Percentiles rank a stretch among this genome's conserved stretches.
phyloP scores from a whole-genome alignment of 1,284 basidiomycete species.

The Ganoderma lucidum region DNA sequence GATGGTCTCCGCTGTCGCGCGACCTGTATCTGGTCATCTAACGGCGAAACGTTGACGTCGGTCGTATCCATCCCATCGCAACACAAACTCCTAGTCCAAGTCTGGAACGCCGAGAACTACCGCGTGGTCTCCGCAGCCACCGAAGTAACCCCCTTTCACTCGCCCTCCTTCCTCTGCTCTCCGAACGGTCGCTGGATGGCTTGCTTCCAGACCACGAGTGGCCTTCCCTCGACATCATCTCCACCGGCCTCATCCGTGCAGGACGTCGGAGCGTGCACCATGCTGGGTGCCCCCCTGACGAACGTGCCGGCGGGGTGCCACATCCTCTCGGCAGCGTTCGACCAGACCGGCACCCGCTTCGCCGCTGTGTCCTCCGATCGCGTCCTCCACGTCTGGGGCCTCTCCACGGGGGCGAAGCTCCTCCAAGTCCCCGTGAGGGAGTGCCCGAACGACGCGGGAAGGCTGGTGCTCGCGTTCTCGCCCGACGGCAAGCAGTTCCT shows the following conservation, averaged over 20 bases:
- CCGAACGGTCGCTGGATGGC: background rate
- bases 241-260: background rate
- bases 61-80: slow-evolving; percentile 5
- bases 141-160: background rate
- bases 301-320: background rate
- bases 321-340: slow-evolving; percentile 1
- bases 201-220: background rate
- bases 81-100: background rate
- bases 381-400: background rate
- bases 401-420: background rate
- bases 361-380: background rate
- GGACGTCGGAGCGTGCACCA: background rate
- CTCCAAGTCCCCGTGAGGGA: background rate
- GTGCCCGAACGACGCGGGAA: background rate
- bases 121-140: background rate
- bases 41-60: background rate
- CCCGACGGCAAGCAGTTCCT: background rate
- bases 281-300: background rate
- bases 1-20: background rate
- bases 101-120: slow-evolving; percentile 1
- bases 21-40: background rate
- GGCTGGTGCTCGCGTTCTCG: background rate
- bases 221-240: background rate
- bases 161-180: slow-evolving; percentile 1
- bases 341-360: background rate